These are phyloP conservation scores for Sporisorium sorghi DNA, from an alignment of 1,284 basidiomycete genomes.

Conservation along the genomic window DNA sequence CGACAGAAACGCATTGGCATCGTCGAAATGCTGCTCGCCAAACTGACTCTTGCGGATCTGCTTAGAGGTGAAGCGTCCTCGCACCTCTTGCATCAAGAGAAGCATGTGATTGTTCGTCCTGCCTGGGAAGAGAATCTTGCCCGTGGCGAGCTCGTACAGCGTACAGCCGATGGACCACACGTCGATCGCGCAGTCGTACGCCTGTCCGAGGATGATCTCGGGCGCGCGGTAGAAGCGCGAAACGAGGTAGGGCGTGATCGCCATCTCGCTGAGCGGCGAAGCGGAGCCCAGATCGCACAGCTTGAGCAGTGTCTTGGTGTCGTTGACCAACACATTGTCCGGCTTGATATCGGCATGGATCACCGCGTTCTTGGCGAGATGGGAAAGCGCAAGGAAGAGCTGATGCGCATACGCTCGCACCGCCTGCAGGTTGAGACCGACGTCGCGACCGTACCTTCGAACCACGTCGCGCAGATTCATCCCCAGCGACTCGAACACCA, in stretches of 20 bases:
- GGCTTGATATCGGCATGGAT: slow-evolving; percentile 92
- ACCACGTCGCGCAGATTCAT: slow-evolving; percentile 99
- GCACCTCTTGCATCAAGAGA: slow-evolving; percentile 80
- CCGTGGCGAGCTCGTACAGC: slow-evolving; percentile 96
- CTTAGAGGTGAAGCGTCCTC: slow-evolving; percentile 91
- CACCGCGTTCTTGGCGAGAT: slow-evolving; percentile 87
- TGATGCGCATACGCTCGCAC: slow-evolving; percentile 98
- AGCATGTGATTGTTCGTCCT: slow-evolving; percentile 98
- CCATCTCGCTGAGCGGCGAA: slow-evolving; percentile 90
- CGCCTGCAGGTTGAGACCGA: slow-evolving; percentile 93
- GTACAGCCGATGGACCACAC: slow-evolving; percentile 99
- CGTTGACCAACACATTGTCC: slow-evolving; percentile 75
- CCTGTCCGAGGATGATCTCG: slow-evolving; percentile 95
- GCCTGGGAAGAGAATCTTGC: slow-evolving; percentile 97
- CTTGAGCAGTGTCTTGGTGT: slow-evolving; percentile 92
- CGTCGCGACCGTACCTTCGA: slow-evolving; percentile 98
- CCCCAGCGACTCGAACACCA: slow-evolving; percentile 92
- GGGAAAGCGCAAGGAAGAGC: slow-evolving; percentile 86
- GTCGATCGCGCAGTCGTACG: slow-evolving; percentile 93
- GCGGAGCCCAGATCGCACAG: slow-evolving; percentile 97
- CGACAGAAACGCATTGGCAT: slow-evolving; percentile 74
- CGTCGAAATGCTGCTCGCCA: slow-evolving; percentile 92
- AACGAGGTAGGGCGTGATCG: slow-evolving; percentile 97
- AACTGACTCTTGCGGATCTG: slow-evolving; percentile 95
- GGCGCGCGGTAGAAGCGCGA: slow-evolving; percentile 98